Percentiles rank a stretch among this genome's conserved stretches.
These are phyloP conservation scores for Trifolium repens DNA, from an alignment of 306 rosid species.

Conservation along the genomic window DNA sequence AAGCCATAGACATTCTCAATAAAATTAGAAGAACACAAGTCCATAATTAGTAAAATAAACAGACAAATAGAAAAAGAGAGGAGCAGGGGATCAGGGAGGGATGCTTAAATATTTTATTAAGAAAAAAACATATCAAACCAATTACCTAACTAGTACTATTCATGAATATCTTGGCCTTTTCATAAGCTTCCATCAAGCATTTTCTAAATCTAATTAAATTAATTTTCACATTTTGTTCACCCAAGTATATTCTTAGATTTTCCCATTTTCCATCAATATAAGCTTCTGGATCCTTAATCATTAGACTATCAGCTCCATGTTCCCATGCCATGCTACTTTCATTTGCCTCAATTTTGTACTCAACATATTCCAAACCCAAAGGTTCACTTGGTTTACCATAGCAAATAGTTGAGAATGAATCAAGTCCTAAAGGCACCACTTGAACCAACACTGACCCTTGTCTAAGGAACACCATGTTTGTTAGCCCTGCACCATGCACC, in stretches of 20 bases:
- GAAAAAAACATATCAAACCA: background rate
- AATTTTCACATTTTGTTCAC: slow-evolving; percentile 40
- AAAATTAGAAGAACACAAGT: too few relatives aligned
- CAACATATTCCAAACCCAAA: slow-evolving; percentile 46
- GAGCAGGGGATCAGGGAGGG: too few relatives aligned
- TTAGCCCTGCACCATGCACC: slow-evolving; percentile 62
- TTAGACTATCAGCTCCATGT: slow-evolving; percentile 45
- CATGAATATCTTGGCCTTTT: slow-evolving; percentile 38
- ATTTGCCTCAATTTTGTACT: slow-evolving; percentile 39
- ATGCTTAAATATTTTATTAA: too few relatives aligned
- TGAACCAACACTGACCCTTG: slow-evolving; percentile 3
- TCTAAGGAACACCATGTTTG: slow-evolving; percentile 50
- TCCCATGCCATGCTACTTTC: slow-evolving; percentile 43
- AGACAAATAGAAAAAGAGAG: too few relatives aligned
- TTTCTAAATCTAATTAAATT: slow-evolving; percentile 37
- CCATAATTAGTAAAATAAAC: too few relatives aligned
- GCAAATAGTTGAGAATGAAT: slow-evolving; percentile 42
- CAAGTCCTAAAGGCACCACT: slow-evolving; percentile 57
- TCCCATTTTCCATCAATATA: slow-evolving; percentile 17
- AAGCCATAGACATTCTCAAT: too few relatives aligned
- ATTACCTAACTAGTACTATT: background rate
- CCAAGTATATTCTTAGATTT: slow-evolving; percentile 28
- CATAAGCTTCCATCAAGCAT: slow-evolving; percentile 31
- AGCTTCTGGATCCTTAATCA: slow-evolving; percentile 29
- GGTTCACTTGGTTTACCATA: slow-evolving; percentile 25